Base-by-base conservation (phyloP, 192 early-diverging fungal genomes). In the Gonapodya prolifera region DNA sequence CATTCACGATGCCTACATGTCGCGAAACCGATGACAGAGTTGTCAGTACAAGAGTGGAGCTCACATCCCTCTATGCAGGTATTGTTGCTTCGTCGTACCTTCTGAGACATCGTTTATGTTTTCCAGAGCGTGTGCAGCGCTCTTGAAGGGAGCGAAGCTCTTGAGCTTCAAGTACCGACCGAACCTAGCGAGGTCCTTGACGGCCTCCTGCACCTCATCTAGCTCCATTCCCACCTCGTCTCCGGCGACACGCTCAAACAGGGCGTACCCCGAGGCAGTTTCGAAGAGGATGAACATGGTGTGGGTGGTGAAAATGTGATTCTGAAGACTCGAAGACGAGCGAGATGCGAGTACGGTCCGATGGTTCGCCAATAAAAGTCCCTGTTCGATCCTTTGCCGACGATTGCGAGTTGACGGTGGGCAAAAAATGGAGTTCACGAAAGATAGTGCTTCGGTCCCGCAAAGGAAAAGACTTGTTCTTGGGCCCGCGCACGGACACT, bases 51-150 rank as follows among this genome's bases (percentile, higher is more conserved):
- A 32, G 0, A 32, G 36, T 1, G n/a, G 36, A 1, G 31, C 1
- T 34, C 1, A n/a, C 36, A 1, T 30, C 70, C 28, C 32, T 18
- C 16, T 29, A 8, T 18, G 8, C 18, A 18, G 18, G 8, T 2
- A 2, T 32, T 13, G 29, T 32, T 2, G 71, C 2, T 2, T 16
- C 71, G 36, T 30, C 77, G 33, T 82, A 94, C 94, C 98, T 91
- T 99, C 98, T 75, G 96, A 97, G 30, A 99, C 91, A 81, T 98
- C 95, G 86, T 95, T 98, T 76, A 94, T 92, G 86, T 98, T 99
- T 83, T 98, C 96, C 34, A 99, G 86, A 78, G 98, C 98, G 84
- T 99, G 92, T 34, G 92, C 95, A 35, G 98, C 95, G 83, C 86
- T 93, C 84, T 95, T 96, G 89, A 99, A 99, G 70, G 98, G 96